Evolutionary conservation across 2,329 filamentous ascomycete species (phyloP).

Genomic region (Neonectria neomacrospora): DNA sequence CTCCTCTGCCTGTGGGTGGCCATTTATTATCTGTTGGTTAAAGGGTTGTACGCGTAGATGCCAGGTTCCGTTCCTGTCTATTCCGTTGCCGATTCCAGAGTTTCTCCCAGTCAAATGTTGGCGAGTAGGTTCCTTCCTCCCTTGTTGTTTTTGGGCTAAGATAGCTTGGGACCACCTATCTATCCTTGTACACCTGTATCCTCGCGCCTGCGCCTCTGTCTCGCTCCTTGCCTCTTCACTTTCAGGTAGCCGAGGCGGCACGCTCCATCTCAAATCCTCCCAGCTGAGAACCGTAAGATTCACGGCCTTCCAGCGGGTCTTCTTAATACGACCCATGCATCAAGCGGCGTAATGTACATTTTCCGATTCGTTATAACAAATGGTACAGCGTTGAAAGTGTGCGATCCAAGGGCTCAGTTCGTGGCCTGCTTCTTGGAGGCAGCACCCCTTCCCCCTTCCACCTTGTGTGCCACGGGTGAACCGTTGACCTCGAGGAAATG

Average conservation of each 20-base stretch:
- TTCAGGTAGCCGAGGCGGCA: neutral
- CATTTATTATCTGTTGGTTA: slow-evolving; percentile 6
- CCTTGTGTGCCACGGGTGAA: slow-evolving; percentile 23
- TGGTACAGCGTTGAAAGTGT: slow-evolving; percentile 1
- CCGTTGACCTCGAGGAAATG: slow-evolving; percentile 97
- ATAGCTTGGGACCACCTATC: neutral
- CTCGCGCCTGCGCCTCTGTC: neutral
- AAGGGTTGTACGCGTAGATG: neutral
- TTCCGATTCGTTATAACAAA: slow-evolving; percentile 5
- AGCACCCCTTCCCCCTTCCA: slow-evolving; percentile 26
- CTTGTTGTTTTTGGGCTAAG: neutral
- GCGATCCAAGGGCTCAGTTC: slow-evolving; percentile 19
- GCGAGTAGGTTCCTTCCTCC: neutral
- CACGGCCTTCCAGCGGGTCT: neutral
- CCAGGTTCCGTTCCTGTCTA: neutral
- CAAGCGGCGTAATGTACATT: slow-evolving; percentile 18
- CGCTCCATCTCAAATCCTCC: neutral
- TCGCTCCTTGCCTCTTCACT: neutral
- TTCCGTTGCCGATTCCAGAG: neutral
- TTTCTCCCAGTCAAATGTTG: neutral
- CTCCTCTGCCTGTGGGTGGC: neutral
- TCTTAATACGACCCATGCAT: neutral
- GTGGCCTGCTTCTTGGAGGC: slow-evolving; percentile 32
- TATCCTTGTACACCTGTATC: neutral
- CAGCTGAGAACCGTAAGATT: neutral